Percentiles rank a stretch among this genome's conserved stretches.
Conservation (phyloP, 2,329 filamentous ascomycete genomes). For the Esteya vermicola region DNA sequence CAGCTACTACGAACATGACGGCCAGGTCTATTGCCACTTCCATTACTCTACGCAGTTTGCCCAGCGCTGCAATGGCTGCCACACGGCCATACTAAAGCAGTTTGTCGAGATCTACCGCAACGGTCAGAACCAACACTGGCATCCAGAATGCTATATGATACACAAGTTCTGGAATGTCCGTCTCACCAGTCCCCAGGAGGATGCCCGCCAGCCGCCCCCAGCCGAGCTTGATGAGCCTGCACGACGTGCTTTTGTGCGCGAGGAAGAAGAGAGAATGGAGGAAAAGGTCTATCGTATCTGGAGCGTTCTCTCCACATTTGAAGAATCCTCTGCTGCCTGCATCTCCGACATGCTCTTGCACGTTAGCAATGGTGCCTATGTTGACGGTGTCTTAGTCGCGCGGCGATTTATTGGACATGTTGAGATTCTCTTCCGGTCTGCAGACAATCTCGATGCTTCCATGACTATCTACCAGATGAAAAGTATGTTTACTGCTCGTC, state of each 20-base stretch:
- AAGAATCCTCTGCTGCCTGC: slow-evolving; percentile 93
- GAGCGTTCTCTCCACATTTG: slow-evolving; percentile 93
- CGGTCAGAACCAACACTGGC: slow-evolving; percentile 97
- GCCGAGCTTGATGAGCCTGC: slow-evolving; percentile 34
- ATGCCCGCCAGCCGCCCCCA: slow-evolving; percentile 14
- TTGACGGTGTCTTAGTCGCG: slow-evolving; percentile 87
- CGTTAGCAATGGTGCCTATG: slow-evolving; percentile 92
- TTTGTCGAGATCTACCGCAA: slow-evolving; percentile 99
- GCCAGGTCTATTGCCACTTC: slow-evolving; percentile 94
- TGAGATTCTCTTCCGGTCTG: slow-evolving; percentile 78
- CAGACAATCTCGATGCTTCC: slow-evolving; percentile 67
- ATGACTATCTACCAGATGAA: slow-evolving; percentile 59
- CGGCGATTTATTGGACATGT: slow-evolving; percentile 95
- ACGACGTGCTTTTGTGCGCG: slow-evolving; percentile 61
- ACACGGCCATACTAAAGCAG: slow-evolving; percentile 94
- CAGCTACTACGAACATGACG: slow-evolving; percentile 97
- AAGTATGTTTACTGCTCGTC: slow-evolving; percentile 52
- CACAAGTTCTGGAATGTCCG: slow-evolving; percentile 99
- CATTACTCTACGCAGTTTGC: slow-evolving; percentile 98
- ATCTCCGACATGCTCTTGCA: slow-evolving; percentile 98
- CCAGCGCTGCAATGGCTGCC: slow-evolving; percentile 89
- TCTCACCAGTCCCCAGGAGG: slow-evolving; percentile 48
- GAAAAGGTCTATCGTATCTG: slow-evolving; percentile 97
- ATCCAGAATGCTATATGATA: slow-evolving; percentile 99
- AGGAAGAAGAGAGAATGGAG: slow-evolving; percentile 87